These are phyloP conservation scores for Wickerhamomyces silvicola DNA, from an alignment of 805 yeast species.

Conservation along the genomic window DNA sequence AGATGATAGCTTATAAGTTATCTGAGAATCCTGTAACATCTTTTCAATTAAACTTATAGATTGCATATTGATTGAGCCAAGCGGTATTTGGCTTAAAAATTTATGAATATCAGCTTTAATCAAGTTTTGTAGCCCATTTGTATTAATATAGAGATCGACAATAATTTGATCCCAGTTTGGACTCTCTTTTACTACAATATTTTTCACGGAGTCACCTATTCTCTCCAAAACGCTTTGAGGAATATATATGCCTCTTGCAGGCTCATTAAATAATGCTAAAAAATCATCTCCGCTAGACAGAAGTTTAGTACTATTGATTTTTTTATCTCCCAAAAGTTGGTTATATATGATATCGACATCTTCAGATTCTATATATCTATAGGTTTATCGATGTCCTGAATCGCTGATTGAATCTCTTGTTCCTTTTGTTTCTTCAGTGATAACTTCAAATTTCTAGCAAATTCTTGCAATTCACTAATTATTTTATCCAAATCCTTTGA, in stretches of 20 bases:
- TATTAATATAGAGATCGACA: conserved; percentile 9
- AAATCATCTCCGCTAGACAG: conserved; percentile 1
- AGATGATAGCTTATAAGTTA: conserved; percentile 24
- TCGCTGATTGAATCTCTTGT: conserved; percentile 8
- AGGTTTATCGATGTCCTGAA: conserved; percentile 7
- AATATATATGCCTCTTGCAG: conserved; percentile 21
- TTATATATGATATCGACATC: conserved; percentile 16
- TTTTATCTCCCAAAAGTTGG: conserved; percentile 7
- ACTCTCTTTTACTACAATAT: conserved; percentile 31
- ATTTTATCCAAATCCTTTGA: conserved; percentile 9
- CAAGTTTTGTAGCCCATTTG: conserved; percentile 31
- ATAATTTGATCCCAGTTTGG: conserved; percentile 40
- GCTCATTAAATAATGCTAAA: conserved; percentile 16
- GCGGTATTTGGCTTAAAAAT: conserved; percentile 34
- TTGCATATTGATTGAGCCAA: conserved; percentile 17
- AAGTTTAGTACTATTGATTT: neutral
- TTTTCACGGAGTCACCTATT: conserved; percentile 35
- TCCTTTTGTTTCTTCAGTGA: conserved; percentile 12
- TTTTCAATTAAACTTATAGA: conserved; percentile 25
- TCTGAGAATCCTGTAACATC: conserved; percentile 27
- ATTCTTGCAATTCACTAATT: conserved; percentile 13
- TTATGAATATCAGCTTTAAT: conserved; percentile 24
- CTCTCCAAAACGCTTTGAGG: conserved; percentile 30
- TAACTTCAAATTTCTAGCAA: conserved; percentile 10
- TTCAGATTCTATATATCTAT: conserved; percentile 11